A percentile compares a stretch with the other conserved stretches of the same genome.
These are phyloP conservation scores for Tritrichomonas musculus DNA, from an alignment of 208 protist genomes.

Conservation along the genomic window DNA sequence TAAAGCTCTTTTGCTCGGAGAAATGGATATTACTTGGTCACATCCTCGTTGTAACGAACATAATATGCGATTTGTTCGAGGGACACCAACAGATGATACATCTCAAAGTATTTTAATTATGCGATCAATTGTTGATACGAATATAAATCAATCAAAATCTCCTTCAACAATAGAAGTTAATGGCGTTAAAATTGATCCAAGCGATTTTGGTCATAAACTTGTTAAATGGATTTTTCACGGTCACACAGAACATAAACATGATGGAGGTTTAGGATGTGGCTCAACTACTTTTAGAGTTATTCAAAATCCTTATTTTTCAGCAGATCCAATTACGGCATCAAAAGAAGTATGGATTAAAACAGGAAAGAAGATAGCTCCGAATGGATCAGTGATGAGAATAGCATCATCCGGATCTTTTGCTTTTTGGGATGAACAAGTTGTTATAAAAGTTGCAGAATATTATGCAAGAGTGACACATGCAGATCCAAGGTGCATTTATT, in stretches of 20 bases:
- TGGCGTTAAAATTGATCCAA: background rate
- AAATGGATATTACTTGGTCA: background rate
- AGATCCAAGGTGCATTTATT: background rate
- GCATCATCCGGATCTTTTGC: background rate
- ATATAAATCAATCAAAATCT: too few relatives aligned
- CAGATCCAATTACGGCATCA: background rate
- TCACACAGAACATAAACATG: background rate
- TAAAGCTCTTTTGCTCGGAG: background rate
- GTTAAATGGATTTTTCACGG: background rate
- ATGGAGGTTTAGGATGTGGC: background rate
- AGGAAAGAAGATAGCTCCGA: background rate
- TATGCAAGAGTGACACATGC: background rate
- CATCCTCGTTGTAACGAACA: background rate
- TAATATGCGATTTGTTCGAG: background rate
- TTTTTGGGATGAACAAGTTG: background rate
- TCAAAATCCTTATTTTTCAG: background rate
- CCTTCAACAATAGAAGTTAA: background rate
- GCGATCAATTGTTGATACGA: background rate
- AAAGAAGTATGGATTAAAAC: background rate
- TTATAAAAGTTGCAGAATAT: background rate
- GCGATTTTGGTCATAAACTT: background rate
- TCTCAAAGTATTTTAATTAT: background rate
- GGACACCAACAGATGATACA: constrained; percentile 12
- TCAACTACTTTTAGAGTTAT: background rate
- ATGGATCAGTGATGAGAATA: background rate